phyloP scores from a whole-genome alignment of 1,284 basidiomycete genomes.

The Paramarasmius palmivorus region DNA sequence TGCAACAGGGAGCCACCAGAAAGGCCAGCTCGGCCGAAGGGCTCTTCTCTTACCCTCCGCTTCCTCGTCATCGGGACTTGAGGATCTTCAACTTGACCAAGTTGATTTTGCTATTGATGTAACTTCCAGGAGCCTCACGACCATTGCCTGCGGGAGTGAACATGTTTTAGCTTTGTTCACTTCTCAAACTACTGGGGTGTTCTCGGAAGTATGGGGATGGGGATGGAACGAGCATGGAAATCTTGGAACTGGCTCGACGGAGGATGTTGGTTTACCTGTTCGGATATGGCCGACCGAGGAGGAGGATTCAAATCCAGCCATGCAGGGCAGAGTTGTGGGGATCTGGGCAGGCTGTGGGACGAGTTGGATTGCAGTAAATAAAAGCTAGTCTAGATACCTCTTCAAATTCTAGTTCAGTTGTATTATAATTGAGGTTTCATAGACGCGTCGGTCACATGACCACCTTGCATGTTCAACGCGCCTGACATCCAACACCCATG shows the following conservation, averaged over 20 bases:
- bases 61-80: no score
- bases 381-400: no score
- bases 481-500: no score
- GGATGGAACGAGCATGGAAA: conserved; percentile 98
- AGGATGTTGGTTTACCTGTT: conserved; percentile 49
- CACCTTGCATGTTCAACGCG: no score
- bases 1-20: conserved; percentile 65
- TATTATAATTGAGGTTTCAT: no score
- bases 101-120: conserved; percentile 39
- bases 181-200: conserved; percentile 7
- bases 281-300: conserved; percentile 50
- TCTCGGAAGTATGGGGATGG: conserved; percentile 72
- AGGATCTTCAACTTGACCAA: conserved; percentile 16
- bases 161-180: conserved; percentile 61
- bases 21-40: conserved; percentile 69
- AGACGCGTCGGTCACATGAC: no score
- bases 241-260: conserved; percentile 64
- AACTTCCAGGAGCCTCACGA: conserved; percentile 15
- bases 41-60: conserved; percentile 1
- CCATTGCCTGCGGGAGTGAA: conserved; percentile 72
- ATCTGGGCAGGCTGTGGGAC: conserved; percentile 78
- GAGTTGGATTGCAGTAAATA: conserved; percentile 58
- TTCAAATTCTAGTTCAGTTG: no score
- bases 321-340: conserved; percentile 24
- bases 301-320: neutral